Percentiles rank a stretch among this genome's conserved stretches.
Evolutionary conservation across 306 rosid species (phyloP).

Genomic region (Castanea sativa): DNA sequence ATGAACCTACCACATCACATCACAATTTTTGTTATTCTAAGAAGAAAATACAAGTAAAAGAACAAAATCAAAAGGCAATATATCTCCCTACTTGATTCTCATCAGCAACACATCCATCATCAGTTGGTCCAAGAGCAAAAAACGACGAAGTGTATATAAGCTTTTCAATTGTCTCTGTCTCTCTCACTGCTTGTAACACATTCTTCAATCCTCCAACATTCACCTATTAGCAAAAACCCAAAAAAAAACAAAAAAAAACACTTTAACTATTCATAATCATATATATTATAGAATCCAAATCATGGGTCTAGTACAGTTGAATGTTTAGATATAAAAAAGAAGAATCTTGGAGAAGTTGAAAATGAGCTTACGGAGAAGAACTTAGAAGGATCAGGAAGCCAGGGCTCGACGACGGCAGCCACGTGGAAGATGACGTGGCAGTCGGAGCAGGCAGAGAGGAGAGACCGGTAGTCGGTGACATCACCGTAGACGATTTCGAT

Average conservation of each 20-base stretch:
- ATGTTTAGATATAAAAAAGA: too few species aligned
- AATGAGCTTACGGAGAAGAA: conserved; percentile 47
- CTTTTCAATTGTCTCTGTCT: conserved; percentile 65
- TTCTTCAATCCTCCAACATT: conserved; percentile 76
- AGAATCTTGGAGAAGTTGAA: not conserved
- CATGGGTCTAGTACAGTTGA: too few species aligned
- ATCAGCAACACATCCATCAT: conserved; percentile 62
- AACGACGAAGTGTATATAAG: conserved; percentile 81
- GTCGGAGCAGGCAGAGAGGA: conserved; percentile 66
- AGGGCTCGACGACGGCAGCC: conserved; percentile 91
- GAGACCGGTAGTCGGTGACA: conserved; percentile 63
- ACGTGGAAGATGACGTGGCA: conserved; percentile 80
- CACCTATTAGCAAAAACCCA: conserved; percentile 40
- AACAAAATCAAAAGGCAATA: not conserved
- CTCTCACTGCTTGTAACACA: conserved; percentile 64
- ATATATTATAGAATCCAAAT: too few species aligned
- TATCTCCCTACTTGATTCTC: conserved; percentile 56
- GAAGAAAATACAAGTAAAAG: not conserved
- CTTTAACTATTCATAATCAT: too few species aligned
- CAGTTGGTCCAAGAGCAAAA: conserved; percentile 82
- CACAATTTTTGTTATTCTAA: not conserved
- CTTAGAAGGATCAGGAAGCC: conserved; percentile 91
- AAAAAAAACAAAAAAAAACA: not conserved
- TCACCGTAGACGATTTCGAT: conserved; percentile 76
- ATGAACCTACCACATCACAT: conserved; percentile 50